These are phyloP conservation scores for Ganoderma lucidum DNA, from an alignment of 1,284 basidiomycete genomes.

Conservation along the genomic window DNA sequence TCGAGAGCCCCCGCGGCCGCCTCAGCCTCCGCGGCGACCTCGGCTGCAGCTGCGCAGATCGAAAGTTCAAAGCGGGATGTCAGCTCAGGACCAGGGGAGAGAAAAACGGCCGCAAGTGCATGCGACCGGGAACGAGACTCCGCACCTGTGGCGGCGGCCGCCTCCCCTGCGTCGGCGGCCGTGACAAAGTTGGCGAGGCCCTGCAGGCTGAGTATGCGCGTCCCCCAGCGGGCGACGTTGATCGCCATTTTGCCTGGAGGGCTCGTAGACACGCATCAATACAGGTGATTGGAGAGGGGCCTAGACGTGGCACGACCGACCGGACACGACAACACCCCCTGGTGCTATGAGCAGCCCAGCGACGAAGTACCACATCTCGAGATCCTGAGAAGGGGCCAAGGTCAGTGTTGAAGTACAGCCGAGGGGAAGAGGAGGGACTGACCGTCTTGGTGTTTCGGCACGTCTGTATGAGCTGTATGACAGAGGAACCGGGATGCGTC, in stretches of 20 bases:
- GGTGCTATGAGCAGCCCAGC: not conserved
- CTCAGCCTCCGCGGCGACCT: not conserved
- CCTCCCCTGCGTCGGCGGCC: not conserved
- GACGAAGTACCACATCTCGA: not conserved
- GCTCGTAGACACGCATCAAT: too few species aligned
- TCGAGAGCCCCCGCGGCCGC: not conserved
- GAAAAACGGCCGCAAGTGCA: not conserved
- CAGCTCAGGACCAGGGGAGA: not conserved
- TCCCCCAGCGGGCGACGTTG: not conserved
- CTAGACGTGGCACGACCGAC: not conserved
- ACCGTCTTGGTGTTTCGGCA: not conserved
- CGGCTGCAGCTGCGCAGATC: not conserved
- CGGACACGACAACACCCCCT: not conserved
- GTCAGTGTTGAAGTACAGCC: not conserved
- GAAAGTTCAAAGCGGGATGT: too few species aligned
- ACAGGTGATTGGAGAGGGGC: not conserved
- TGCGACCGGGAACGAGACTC: not conserved
- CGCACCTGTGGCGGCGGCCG: not conserved
- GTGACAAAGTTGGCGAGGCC: not conserved
- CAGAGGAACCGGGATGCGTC: not conserved
- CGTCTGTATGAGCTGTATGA: not conserved
- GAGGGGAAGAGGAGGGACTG: not conserved
- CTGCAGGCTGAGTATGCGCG: not conserved
- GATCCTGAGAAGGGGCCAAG: not conserved
- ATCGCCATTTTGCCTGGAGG: not conserved